Evolutionary conservation across 2,329 filamentous ascomycete species (phyloP), one percentile per base, ranked within the genome.

Genomic region (Diplodia seriata): DNA sequence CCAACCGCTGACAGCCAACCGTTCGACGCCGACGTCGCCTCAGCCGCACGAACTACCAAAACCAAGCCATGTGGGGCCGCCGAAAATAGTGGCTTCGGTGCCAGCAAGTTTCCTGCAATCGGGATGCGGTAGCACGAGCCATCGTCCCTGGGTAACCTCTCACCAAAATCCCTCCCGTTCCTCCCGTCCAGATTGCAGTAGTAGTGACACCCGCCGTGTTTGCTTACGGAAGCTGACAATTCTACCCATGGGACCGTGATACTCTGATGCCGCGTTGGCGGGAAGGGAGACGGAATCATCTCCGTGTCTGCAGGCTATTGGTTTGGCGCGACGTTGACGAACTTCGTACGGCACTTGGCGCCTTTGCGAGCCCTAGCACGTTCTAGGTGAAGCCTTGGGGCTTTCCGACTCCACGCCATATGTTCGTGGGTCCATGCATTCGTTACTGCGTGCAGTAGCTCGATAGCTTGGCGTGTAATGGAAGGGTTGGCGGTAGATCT

Each of bases 1-100:
- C 20, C 38, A 59, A 47, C 36, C 20, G 36, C 20, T 26, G 26
- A 26, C 23, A 38, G 38, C 33, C 33, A 36, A 36, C 33, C 7
- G 33, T 11, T 38, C 36, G 2, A 2, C 9, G 36, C 36, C 18
- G n/a, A 20, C 8, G 15, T 14, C 55, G 18, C 43, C 40, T 11
- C 9, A 29, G 43, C 36, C 26, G 56, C 23, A n/a, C 38, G 6
- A 29, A 59, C 56, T 59, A 47, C 47, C 40, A 38, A 14, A 38
- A 18, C 54, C 54, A 40, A 23, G 54, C 33, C 9, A 14, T 38
- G 54, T 56, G 55, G 55, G 55, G 20, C 55, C 5, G 55, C 36
- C 36, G n/a, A 47, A 59, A 14, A 38, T 12, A 38, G 14, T n/a
- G 11, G 55, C 36, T 1, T 20, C 43, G 11, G 43, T 26, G 23